Percentiles rank a stretch among this genome's conserved stretches.
Conservation (phyloP, 441 rosid genomes). For the Flueggea neowawraea region DNA sequence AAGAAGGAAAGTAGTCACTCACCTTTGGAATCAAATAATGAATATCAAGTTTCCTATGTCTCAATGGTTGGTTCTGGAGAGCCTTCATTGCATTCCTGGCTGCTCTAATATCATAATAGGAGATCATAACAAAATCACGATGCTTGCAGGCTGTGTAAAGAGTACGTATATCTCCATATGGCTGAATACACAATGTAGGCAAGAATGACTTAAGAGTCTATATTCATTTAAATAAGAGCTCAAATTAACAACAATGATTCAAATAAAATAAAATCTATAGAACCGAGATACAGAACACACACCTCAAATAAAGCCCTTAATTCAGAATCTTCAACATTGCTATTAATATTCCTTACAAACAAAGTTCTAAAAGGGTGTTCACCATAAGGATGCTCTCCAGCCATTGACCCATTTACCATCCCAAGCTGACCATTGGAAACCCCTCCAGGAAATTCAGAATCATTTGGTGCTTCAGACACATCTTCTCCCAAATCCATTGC, state of each 20-base stretch:
- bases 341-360: constrained; percentile 58
- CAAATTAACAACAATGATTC: too few species aligned
- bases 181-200: constrained; percentile 31
- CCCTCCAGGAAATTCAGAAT: constrained; percentile 30
- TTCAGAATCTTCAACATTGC: constrained; percentile 60
- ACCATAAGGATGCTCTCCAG: constrained; percentile 43
- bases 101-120: constrained; percentile 65
- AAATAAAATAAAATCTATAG: too few species aligned
- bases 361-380: constrained; percentile 60
- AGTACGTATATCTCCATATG: constrained; percentile 49
- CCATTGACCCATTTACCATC: constrained; percentile 22
- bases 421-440: constrained; percentile 27
- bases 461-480: constrained; percentile 24
- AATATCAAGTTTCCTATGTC: constrained; percentile 51
- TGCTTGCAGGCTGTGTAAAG: constrained; percentile 59
- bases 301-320: constrained; percentile 57
- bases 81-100: constrained; percentile 51
- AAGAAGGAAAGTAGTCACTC: constrained; percentile 3
- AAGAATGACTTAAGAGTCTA: constrained; percentile 3
- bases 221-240: neutral
- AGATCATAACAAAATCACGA: constrained; percentile 55
- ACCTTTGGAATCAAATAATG: constrained; percentile 63
- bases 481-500: constrained; percentile 72
- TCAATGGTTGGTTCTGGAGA: constrained; percentile 42
- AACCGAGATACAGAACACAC: constrained; percentile 5